A percentile compares a stretch with the other conserved stretches of the same genome.
Evolutionary conservation across 2,329 filamentous ascomycete species (phyloP).

Genomic region (Aspergillus fructus): DNA sequence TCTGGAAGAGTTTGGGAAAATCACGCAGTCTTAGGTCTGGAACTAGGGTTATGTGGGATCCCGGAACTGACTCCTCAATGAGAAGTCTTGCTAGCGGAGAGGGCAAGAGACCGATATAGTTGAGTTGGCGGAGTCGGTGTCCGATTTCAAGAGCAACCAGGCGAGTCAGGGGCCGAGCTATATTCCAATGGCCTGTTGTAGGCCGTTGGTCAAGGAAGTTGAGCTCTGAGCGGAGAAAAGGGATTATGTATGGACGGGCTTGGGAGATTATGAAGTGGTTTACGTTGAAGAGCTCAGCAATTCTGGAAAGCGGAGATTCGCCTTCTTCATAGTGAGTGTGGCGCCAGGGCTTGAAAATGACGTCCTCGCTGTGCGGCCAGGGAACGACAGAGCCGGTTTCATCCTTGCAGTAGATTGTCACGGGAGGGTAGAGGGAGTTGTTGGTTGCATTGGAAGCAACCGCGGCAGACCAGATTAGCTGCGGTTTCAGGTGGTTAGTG

Average conservation of each 20-base stretch:
- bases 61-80: constrained; percentile 78
- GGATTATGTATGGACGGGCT: constrained; percentile 83
- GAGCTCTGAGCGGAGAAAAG: constrained; percentile 78
- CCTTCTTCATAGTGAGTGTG: constrained; percentile 65
- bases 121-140: constrained; percentile 77
- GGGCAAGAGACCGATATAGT: constrained; percentile 72
- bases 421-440: constrained; percentile 63
- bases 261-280: constrained; percentile 96
- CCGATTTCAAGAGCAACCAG: constrained; percentile 74
- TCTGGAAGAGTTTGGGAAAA: constrained; percentile 77
- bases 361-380: constrained; percentile 64
- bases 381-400: constrained; percentile 69
- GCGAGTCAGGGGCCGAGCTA: constrained; percentile 58
- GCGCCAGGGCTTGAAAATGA: constrained; percentile 68
- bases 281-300: constrained; percentile 83
- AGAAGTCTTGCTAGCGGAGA: constrained; percentile 70
- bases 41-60: constrained; percentile 75
- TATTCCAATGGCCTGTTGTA: constrained; percentile 55
- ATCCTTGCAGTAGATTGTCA: constrained; percentile 75
- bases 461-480: constrained; percentile 60
- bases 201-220: constrained; percentile 67
- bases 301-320: constrained; percentile 66
- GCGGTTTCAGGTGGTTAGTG: neutral
- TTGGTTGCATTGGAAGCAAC: constrained; percentile 49
- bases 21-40: constrained; percentile 73